Conservation (phyloP, 192 early-diverging fungal genomes). For the Fimicolochytrium jonesii region DNA sequence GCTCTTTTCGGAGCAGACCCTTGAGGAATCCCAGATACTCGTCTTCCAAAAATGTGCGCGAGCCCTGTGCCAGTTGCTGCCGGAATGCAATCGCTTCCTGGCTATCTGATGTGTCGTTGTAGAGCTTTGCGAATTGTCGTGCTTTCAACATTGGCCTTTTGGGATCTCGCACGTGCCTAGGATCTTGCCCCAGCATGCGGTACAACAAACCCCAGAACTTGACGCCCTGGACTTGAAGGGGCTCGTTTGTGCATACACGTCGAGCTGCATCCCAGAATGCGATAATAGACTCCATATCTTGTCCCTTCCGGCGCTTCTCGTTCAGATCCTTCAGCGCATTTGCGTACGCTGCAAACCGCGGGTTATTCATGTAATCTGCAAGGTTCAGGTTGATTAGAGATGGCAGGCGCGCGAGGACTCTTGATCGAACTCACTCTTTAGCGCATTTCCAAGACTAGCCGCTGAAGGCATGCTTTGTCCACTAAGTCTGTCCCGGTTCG, state of each 20-base stretch:
- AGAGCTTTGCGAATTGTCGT: conserved; percentile 21
- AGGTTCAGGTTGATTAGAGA: too few species aligned
- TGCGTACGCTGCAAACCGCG: conserved; percentile 29
- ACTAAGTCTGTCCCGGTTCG: too few species aligned
- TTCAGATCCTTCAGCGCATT: conserved; percentile 47
- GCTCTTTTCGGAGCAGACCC: conserved; percentile 23
- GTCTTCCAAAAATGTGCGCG: conserved; percentile 34
- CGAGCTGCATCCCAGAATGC: conserved; percentile 40
- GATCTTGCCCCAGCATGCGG: conserved; percentile 24
- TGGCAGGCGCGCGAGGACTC: too few species aligned
- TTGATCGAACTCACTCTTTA: too few species aligned
- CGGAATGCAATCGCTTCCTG: conserved; percentile 14
- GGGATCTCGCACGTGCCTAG: background rate
- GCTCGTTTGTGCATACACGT: conserved; percentile 33
- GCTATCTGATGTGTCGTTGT: background rate
- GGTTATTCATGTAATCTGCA: too few species aligned
- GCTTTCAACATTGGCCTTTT: background rate
- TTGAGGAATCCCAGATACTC: conserved; percentile 16
- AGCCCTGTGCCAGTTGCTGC: conserved; percentile 20
- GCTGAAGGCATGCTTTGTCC: too few species aligned
- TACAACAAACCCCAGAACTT: conserved; percentile 22
- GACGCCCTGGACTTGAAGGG: conserved; percentile 23
- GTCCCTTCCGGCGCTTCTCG: conserved; percentile 30
- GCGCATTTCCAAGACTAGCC: too few species aligned
- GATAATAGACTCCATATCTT: conserved; percentile 33